Conservation (phyloP, 768 basidiomycete species). For the Xerocomellus chrysenteron region DNA sequence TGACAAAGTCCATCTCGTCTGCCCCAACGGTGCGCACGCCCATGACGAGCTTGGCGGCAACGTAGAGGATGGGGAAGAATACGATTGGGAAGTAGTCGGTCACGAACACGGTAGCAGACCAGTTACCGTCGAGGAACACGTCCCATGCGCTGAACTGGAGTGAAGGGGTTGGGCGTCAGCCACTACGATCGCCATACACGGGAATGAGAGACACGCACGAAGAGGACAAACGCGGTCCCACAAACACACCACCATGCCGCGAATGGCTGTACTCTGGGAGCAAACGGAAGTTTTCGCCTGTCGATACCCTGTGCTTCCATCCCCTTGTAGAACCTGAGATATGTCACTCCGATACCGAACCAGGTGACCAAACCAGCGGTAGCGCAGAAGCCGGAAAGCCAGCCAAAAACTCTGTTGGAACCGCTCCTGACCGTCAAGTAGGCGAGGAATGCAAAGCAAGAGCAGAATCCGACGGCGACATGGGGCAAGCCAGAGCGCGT, state of each 20-base stretch:
- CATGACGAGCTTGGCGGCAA: constrained; percentile 25
- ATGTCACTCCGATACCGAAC: constrained; percentile 45
- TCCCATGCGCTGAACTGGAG: constrained; percentile 38
- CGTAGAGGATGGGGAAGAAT: constrained; percentile 48
- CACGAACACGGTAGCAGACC: constrained; percentile 38
- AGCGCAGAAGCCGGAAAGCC: constrained; percentile 37
- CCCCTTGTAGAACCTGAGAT: constrained; percentile 48
- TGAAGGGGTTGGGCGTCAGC: neutral
- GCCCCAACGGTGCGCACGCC: constrained; percentile 3
- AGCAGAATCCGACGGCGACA: constrained; percentile 33
- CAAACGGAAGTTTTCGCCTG: constrained; percentile 46
- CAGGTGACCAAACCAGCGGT: constrained; percentile 44
- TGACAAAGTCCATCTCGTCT: constrained; percentile 27
- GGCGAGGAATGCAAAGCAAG: constrained; percentile 35
- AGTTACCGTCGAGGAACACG: constrained; percentile 38
- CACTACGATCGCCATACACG: neutral
- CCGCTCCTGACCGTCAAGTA: constrained; percentile 40
- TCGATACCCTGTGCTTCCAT: constrained; percentile 47
- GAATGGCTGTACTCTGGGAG: constrained; percentile 39
- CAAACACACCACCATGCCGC: constrained; percentile 38
- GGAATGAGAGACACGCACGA: constrained; percentile 30
- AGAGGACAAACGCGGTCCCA: constrained; percentile 28
- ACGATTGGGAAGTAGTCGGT: constrained; percentile 42
- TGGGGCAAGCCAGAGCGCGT: constrained; percentile 43
- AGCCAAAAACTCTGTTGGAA: constrained; percentile 41